Evolutionary conservation across 192 early-diverging fungal genomes (phyloP).

Genomic region (Kickxella alabastrina): DNA sequence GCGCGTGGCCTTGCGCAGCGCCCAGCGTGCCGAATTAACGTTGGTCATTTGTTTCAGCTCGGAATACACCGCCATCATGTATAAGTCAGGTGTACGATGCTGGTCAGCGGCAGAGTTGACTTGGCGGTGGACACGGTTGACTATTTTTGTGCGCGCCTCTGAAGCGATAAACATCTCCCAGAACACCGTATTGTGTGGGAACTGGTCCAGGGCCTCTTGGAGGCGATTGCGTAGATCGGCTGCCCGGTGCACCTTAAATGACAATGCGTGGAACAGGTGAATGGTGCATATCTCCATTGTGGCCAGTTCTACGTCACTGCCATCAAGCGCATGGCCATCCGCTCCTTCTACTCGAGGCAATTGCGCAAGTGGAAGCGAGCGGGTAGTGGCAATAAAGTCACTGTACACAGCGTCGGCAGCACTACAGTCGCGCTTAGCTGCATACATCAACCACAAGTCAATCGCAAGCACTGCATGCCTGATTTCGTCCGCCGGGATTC

Average conservation of each 20-base stretch:
- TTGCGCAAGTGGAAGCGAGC: too few relatives aligned
- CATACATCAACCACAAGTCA: slow-evolving; percentile 25
- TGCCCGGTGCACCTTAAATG: slow-evolving; percentile 13
- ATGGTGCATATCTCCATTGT: slow-evolving; percentile 26
- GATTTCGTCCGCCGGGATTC: slow-evolving; percentile 1
- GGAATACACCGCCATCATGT: neutral
- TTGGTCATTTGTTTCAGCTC: neutral
- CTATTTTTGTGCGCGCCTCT: slow-evolving; percentile 10
- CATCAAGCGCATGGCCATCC: neutral
- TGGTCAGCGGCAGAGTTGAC: neutral
- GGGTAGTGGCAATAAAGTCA: too few relatives aligned
- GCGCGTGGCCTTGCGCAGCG: slow-evolving; percentile 9
- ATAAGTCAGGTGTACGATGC: neutral
- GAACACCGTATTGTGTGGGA: slow-evolving; percentile 18
- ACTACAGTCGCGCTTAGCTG: neutral
- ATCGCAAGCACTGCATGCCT: slow-evolving; percentile 5
- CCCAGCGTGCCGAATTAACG: neutral
- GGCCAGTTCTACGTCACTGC: neutral
- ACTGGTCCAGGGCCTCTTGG: slow-evolving; percentile 4
- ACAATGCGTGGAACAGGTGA: slow-evolving; percentile 18
- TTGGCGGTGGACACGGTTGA: slow-evolving; percentile 6
- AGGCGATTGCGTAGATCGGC: slow-evolving; percentile 21
- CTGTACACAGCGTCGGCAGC: neutral
- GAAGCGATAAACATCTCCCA: slow-evolving; percentile 28
- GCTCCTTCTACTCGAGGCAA: too few relatives aligned